Conservation (phyloP, 257 asterid species). For the Paulownia fortunei region DNA sequence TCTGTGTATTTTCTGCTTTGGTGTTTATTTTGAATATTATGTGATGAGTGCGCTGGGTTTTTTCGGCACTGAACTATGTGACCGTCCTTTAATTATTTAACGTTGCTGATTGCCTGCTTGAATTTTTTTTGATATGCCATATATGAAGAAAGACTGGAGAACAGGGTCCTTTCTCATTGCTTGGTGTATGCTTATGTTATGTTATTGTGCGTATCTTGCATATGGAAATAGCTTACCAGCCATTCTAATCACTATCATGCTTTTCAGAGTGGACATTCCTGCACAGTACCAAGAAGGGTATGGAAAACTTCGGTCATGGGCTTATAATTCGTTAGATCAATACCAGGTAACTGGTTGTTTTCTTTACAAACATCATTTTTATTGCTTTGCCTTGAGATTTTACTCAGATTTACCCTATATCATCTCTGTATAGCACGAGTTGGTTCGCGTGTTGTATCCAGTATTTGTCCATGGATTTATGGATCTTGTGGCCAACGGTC, state of each 20-base stretch:
- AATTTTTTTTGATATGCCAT: no score
- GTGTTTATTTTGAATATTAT: background rate
- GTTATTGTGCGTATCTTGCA: background rate
- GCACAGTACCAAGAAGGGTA: slow-evolving; percentile 87
- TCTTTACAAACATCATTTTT: background rate
- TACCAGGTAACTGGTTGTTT: slow-evolving; percentile 66
- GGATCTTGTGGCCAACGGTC: slow-evolving; percentile 97
- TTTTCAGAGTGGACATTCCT: slow-evolving; percentile 73
- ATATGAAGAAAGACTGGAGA: no score
- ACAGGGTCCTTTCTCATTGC: background rate
- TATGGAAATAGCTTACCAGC: background rate
- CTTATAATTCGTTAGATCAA: slow-evolving; percentile 86
- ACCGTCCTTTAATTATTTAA: background rate
- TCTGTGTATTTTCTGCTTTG: background rate
- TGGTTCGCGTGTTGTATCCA: slow-evolving; percentile 97
- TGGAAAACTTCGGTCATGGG: slow-evolving; percentile 92
- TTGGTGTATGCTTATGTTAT: background rate
- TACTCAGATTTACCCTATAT: slow-evolving; percentile 23
- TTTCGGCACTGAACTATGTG: background rate
- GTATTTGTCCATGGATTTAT: slow-evolving; percentile 95
- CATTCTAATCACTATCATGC: slow-evolving; percentile 21
- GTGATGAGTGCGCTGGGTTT: background rate
- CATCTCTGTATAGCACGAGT: slow-evolving; percentile 66
- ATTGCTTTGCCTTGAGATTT: slow-evolving; percentile 5
- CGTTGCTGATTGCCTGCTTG: no score